phyloP scores from a whole-genome alignment of 2,329 filamentous ascomycete species.

The Fusarium falciforme region DNA sequence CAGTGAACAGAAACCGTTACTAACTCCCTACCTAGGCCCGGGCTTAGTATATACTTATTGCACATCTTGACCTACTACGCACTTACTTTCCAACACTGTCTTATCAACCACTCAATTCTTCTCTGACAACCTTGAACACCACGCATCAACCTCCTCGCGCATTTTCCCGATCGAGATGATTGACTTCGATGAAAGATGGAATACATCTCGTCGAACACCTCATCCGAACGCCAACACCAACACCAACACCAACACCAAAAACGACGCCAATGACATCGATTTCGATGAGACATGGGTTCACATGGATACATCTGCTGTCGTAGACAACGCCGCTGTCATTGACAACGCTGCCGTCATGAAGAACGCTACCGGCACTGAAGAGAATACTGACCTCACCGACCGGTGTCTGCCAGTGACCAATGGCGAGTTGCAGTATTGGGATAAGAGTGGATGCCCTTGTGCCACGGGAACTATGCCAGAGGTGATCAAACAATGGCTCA shows the following conservation, averaged over 20 bases:
- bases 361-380: neutral
- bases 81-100: neutral
- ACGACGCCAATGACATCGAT: no score
- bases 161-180: no score
- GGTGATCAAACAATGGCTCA: neutral
- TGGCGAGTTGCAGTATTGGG: neutral
- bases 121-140: neutral
- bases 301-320: no score
- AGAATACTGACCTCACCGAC: neutral
- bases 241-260: no score
- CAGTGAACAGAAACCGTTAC: neutral
- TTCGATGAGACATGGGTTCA: no score
- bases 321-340: neutral
- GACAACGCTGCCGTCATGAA: neutral
- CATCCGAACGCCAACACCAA: no score
- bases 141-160: neutral
- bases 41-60: neutral
- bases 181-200: no score
- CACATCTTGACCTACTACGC: neutral
- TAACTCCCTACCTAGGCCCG: neutral
- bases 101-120: neutral
- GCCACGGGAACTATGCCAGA: neutral
- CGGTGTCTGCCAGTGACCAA: neutral
- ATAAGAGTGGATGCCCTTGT: neutral
- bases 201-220: no score